phyloP scores from a whole-genome alignment of 352 stramenopile genomes.

The Phytopythium sindhum region DNA sequence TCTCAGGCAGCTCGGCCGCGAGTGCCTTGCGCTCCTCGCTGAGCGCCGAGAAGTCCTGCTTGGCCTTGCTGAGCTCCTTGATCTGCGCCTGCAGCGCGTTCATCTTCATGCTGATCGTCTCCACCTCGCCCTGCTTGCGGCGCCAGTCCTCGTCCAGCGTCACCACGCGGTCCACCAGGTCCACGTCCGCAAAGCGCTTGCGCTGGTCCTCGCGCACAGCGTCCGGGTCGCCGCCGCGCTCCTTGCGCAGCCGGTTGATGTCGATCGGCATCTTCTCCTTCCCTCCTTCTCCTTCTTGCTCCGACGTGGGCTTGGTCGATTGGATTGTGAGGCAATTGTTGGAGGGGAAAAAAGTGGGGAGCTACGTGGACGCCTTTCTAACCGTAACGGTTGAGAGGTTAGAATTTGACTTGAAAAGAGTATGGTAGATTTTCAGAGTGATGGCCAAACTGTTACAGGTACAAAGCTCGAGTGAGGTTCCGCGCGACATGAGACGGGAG shows the following conservation, averaged over 20 bases:
- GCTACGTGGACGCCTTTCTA: background rate
- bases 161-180: conserved; percentile 95
- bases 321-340: conserved; percentile 1
- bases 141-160: conserved; percentile 91
- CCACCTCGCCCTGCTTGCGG: conserved; percentile 82
- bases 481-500: background rate
- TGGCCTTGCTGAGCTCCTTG: conserved; percentile 87
- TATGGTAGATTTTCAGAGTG: background rate
- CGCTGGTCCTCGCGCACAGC: conserved; percentile 91
- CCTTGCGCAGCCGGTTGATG: conserved; percentile 95
- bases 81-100: conserved; percentile 85
- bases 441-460: no score
- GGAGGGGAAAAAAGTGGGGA: background rate
- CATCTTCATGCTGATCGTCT: conserved; percentile 85
- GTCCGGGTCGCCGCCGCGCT: conserved; percentile 95
- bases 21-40: conserved; percentile 80
- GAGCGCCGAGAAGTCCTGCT: conserved; percentile 81
- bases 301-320: background rate
- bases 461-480: no score
- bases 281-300: background rate
- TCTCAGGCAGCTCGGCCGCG: conserved; percentile 56
- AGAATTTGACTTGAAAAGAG: background rate
- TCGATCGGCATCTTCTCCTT: conserved; percentile 94
- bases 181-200: conserved; percentile 92
- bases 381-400: background rate